Percentiles rank a stretch among this genome's conserved stretches.
Evolutionary conservation across 257 asterid genomes (phyloP).

Genomic region (Nicotiana paniculata): DNA sequence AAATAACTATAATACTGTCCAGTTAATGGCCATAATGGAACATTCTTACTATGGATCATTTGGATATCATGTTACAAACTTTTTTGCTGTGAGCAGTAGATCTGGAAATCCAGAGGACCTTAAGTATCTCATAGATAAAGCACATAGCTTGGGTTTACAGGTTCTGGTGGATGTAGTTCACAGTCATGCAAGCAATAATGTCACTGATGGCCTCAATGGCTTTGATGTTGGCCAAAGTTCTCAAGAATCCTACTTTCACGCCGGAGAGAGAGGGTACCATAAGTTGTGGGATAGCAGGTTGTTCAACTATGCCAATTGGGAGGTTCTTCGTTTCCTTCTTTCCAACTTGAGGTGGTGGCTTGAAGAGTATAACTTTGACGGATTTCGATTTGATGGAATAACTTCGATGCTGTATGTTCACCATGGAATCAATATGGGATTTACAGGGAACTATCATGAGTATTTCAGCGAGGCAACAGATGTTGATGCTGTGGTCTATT

Average conservation of each 20-base stretch:
- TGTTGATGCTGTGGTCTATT: slow-evolving; percentile 87
- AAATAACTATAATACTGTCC: slow-evolving; percentile 83
- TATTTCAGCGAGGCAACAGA: slow-evolving; percentile 84
- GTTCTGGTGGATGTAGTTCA: slow-evolving; percentile 92
- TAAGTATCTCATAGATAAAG: slow-evolving; percentile 88
- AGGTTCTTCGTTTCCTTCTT: slow-evolving; percentile 91
- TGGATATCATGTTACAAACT: slow-evolving; percentile 93
- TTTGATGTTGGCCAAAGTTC: slow-evolving; percentile 87
- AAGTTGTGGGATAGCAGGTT: slow-evolving; percentile 89
- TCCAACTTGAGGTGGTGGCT: slow-evolving; percentile 98
- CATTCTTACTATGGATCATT: slow-evolving; percentile 94
- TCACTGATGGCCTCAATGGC: slow-evolving; percentile 88
- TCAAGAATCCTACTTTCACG: slow-evolving; percentile 88
- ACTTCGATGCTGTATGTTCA: slow-evolving; percentile 96
- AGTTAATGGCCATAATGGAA: slow-evolving; percentile 97
- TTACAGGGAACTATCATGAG: slow-evolving; percentile 75
- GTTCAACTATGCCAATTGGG: slow-evolving; percentile 92
- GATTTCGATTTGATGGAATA: slow-evolving; percentile 95
- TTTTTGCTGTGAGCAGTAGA: slow-evolving; percentile 88
- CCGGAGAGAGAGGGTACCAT: slow-evolving; percentile 87
- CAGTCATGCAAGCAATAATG: slow-evolving; percentile 90
- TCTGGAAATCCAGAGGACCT: slow-evolving; percentile 97
- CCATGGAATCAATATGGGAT: slow-evolving; percentile 78
- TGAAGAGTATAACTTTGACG: slow-evolving; percentile 87
- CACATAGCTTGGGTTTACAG: slow-evolving; percentile 80